Base-by-base conservation (phyloP, 345 rosid genomes). In the Rhizophora apiculata region DNA sequence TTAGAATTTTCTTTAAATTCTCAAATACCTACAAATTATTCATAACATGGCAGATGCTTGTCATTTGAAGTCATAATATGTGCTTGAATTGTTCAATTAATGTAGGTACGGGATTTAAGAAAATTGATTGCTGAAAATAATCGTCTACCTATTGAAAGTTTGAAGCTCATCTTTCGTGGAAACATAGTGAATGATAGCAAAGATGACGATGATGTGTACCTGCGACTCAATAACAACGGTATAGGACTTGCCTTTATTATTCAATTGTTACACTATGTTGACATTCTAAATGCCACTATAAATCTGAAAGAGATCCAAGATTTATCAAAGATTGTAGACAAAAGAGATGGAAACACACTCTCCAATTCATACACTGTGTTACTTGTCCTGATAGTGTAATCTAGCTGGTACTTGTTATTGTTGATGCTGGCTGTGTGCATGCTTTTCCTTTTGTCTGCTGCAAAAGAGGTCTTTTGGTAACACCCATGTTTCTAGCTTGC, bases 161-260 rank as follows among this genome's bases (percentile, higher is more conserved):
- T 89, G 87, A 89, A 85, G 78, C 84, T 92, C 72, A 77, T 89
- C 76, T 83, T 85, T 57, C 89, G 74, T 60, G 98, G 98, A 9
- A 85, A 80, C 59, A 85, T 80, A 24, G 69, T 92, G 76, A 81
- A 79, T 55, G 94, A 88, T 75, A 68, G 31, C 68, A 84, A 83
- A 74, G 89, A 88, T 82, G 49, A 43, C 0, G 49, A 43, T 15
- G 89, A 85, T 55, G 21, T 64, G n/a, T 72, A 75, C 67, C 63
- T 91, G 65, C 79, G 54, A 31, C 89, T 92, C 71, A 79, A 57
- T 63, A 70, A 85, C 52, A 75, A 78, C 11, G 94, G 96, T 89
- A 82, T 19, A 26, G 34, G 36, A 57, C 72, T 52, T 72, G 6
- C 60, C 74, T 24, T 51, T 64, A 55, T 16, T 48, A 20, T 29